These are phyloP conservation scores for Fusarium piperis DNA, from an alignment of 2,329 filamentous ascomycete species.

Conservation along the genomic window DNA sequence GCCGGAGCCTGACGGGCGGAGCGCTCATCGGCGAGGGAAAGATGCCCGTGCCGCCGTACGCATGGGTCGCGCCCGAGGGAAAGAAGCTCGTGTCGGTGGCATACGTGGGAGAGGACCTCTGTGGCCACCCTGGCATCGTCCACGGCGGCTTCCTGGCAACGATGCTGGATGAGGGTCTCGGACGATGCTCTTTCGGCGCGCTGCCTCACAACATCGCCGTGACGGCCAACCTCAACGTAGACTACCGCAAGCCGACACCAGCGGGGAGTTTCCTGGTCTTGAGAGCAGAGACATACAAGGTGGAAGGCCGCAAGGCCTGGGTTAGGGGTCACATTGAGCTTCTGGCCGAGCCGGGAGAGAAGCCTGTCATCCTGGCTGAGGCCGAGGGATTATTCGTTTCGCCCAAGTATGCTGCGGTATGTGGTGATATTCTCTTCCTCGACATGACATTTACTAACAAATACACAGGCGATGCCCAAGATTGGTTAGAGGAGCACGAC, in stretches of 20 bases:
- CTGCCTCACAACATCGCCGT: constrained; percentile 87
- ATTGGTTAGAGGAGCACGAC: constrained; percentile 34
- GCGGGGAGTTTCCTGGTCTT: constrained; percentile 82
- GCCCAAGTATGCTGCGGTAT: constrained; percentile 81
- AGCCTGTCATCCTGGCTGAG: constrained; percentile 77
- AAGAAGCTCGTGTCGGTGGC: constrained; percentile 76
- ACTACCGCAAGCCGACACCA: constrained; percentile 84
- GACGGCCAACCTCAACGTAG: constrained; percentile 84
- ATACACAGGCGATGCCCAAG: constrained; percentile 46
- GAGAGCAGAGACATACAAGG: constrained; percentile 80
- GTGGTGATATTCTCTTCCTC: constrained; percentile 44
- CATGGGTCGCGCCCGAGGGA: constrained; percentile 77
- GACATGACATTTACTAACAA: constrained; percentile 1
- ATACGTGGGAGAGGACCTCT: constrained; percentile 82
- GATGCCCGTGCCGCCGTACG: constrained; percentile 82
- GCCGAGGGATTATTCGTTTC: constrained; percentile 90
- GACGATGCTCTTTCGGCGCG: constrained; percentile 86
- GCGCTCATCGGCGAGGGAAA: constrained; percentile 78
- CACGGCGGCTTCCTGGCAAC: constrained; percentile 94
- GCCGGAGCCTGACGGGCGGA: constrained; percentile 83
- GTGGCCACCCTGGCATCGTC: constrained; percentile 89
- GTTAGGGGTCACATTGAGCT: constrained; percentile 89
- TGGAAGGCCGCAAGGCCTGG: constrained; percentile 95
- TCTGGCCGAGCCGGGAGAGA: constrained; percentile 68
- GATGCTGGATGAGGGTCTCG: constrained; percentile 89